Evolutionary conservation across 2,329 filamentous ascomycete genomes (phyloP).

Genomic region (Neopestalotiopsis rosae): DNA sequence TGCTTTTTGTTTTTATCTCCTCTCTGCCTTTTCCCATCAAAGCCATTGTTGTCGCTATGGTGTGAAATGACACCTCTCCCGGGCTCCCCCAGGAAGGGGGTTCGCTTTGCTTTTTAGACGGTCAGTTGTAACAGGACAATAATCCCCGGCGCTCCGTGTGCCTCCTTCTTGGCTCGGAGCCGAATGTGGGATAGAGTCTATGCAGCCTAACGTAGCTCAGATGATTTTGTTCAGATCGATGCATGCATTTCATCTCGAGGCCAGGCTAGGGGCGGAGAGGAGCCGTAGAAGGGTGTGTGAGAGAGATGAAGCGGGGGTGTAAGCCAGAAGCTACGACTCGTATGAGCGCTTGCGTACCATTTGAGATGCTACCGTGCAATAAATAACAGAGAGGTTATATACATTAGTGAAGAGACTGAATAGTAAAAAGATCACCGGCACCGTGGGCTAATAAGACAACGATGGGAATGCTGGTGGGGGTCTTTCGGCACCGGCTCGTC

Average conservation of each 20-base stretch:
- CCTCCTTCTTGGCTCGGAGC: conserved; percentile 1
- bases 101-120: neutral
- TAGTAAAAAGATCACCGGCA: neutral
- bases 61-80: neutral
- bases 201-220: conserved; percentile 5
- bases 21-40: neutral
- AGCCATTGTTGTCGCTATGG: neutral
- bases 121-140: neutral
- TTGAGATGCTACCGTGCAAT: neutral
- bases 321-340: conserved; percentile 5
- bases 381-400: neutral
- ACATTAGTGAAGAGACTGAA: neutral
- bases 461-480: neutral
- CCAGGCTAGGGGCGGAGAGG: neutral
- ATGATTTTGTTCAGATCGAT: conserved; percentile 9
- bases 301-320: neutral
- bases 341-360: neutral
- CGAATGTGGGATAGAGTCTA: conserved; percentile 8
- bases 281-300: no score
- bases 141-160: conserved; percentile 4
- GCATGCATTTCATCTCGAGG: conserved; percentile 4
- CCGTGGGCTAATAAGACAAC: neutral
- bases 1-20: neutral
- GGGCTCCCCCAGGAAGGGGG: neutral
- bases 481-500: conserved; percentile 1